A percentile compares a stretch with the other conserved stretches of the same genome.
Evolutionary conservation across 176 grass and related monocot genomes (phyloP).

Genomic region (Hordeum marinum): DNA sequence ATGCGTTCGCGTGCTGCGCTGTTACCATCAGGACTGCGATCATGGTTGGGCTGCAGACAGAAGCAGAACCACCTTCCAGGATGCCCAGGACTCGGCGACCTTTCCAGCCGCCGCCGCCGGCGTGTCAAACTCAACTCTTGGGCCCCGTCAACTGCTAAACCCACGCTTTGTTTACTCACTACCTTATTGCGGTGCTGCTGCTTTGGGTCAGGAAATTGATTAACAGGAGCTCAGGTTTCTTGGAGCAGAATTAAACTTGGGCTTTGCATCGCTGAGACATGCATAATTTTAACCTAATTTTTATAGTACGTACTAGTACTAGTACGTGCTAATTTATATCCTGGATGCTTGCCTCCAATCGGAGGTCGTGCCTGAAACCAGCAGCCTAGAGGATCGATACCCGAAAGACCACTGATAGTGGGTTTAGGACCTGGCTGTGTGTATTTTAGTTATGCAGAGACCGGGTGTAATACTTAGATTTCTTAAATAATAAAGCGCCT

Average conservation of each 20-base stretch:
- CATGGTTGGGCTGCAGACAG: background rate
- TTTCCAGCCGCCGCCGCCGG: slow-evolving; percentile 12
- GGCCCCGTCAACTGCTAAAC: background rate
- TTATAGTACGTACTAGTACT: background rate
- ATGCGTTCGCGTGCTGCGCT: background rate
- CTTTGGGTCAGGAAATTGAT: background rate
- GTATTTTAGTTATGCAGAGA: no score
- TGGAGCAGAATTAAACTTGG: background rate
- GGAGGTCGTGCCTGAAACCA: background rate
- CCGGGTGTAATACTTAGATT: no score
- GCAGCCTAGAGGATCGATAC: background rate
- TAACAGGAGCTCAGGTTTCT: background rate
- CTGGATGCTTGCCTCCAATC: background rate
- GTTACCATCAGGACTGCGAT: background rate
- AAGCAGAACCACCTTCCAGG: slow-evolving; percentile 6
- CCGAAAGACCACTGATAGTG: background rate
- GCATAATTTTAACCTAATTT: background rate
- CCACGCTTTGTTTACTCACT: background rate
- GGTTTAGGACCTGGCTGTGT: no score
- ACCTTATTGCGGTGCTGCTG: background rate
- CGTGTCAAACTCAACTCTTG: background rate
- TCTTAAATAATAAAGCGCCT: no score
- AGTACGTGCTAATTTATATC: background rate
- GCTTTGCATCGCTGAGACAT: background rate
- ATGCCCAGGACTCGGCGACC: background rate